Evolutionary conservation across 164 flowering plant genomes (phyloP).

Genomic region (Stephania japonica): DNA sequence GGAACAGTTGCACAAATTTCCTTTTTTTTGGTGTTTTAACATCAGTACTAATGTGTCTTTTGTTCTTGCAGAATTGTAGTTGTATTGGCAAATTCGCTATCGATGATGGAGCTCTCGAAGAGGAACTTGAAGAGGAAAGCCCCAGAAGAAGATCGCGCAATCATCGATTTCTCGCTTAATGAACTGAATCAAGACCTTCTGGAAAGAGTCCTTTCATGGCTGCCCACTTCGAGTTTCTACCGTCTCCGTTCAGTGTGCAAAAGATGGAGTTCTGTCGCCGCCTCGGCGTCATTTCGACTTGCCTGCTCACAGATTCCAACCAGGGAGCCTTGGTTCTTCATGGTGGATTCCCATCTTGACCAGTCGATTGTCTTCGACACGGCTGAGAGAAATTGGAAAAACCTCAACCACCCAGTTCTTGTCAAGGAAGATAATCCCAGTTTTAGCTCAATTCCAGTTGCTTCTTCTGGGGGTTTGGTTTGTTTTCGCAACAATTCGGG

Average conservation of each 20-base stretch:
- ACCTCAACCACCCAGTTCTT: slow-evolving; percentile 31
- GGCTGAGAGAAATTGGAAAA: slow-evolving; percentile 48
- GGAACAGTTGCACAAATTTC: neutral
- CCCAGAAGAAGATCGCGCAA: slow-evolving; percentile 11
- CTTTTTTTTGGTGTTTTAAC: slow-evolving; percentile 1
- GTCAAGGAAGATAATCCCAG: slow-evolving; percentile 16
- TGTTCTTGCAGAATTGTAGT: slow-evolving; percentile 20
- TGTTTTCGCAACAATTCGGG: slow-evolving; percentile 36
- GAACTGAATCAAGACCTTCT: slow-evolving; percentile 62
- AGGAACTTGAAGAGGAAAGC: slow-evolving; percentile 29
- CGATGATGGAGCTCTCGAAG: slow-evolving; percentile 22
- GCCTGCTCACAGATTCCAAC: slow-evolving; percentile 54
- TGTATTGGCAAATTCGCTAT: neutral
- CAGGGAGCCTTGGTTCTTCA: slow-evolving; percentile 68
- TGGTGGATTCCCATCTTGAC: slow-evolving; percentile 44
- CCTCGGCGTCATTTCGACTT: slow-evolving; percentile 42
- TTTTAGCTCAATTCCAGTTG: slow-evolving; percentile 45
- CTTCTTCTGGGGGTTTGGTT: slow-evolving; percentile 57
- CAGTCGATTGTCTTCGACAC: slow-evolving; percentile 50
- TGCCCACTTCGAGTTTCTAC: slow-evolving; percentile 60
- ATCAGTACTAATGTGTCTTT: neutral
- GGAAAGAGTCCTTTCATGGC: slow-evolving; percentile 64
- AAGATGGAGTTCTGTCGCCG: slow-evolving; percentile 61
- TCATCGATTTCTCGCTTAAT: slow-evolving; percentile 27
- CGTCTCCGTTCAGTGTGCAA: slow-evolving; percentile 69